Evolutionary conservation across 2,329 filamentous ascomycete species (phyloP).

Genomic region (Aspergillus tamarii): DNA sequence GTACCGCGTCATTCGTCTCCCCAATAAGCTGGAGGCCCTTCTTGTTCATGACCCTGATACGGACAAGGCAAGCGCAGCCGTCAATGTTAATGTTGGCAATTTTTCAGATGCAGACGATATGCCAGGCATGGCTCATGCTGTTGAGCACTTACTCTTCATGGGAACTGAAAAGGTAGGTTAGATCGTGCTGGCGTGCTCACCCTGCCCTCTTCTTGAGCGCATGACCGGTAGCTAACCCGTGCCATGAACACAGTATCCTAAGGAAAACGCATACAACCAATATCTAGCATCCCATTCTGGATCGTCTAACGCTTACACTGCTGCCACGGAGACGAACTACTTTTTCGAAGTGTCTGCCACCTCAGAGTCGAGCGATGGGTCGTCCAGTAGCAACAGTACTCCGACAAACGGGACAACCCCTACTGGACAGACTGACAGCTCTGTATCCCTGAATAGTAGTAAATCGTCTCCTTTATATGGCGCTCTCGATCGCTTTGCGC

Average conservation of each 20-base stretch:
- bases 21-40: conserved; percentile 86
- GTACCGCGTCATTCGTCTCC: conserved; percentile 83
- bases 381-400: conserved; percentile 29
- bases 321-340: conserved; percentile 92
- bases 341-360: conserved; percentile 94
- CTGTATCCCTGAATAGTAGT: conserved; percentile 25
- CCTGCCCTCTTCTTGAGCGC: background rate
- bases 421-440: conserved; percentile 23
- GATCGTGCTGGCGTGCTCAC: conserved; percentile 2
- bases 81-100: conserved; percentile 95
- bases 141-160: conserved; percentile 98
- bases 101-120: conserved; percentile 91
- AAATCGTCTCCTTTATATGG: conserved; percentile 69
- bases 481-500: conserved; percentile 85
- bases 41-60: conserved; percentile 93
- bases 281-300: conserved; percentile 90
- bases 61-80: conserved; percentile 92
- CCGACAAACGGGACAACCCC: conserved; percentile 28
- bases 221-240: conserved; percentile 8
- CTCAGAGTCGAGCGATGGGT: conserved; percentile 50
- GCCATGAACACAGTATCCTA: conserved; percentile 66
- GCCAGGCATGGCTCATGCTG: conserved; percentile 92
- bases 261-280: conserved; percentile 93
- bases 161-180: conserved; percentile 81
- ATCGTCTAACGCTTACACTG: conserved; percentile 93